These are phyloP conservation scores for Penicillium chermesinum DNA, from an alignment of 495 filamentous ascomycete genomes.

Conservation along the genomic window DNA sequence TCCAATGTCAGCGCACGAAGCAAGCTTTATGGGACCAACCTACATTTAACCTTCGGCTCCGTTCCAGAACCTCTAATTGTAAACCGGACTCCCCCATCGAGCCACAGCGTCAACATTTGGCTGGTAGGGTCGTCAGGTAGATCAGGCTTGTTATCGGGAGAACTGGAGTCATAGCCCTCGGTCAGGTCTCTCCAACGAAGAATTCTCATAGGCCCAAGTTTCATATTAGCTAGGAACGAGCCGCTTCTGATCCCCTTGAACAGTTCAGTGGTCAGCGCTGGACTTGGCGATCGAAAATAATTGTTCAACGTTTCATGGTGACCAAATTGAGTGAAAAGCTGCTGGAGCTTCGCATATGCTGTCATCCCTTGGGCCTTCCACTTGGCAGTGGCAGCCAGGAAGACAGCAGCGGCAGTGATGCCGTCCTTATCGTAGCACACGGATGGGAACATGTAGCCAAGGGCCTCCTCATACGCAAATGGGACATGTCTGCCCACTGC, in stretches of 20 bases:
- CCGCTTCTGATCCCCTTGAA: conserved; percentile 53
- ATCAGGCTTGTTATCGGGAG: conserved; percentile 47
- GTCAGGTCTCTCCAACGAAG: conserved; percentile 66
- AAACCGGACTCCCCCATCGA: conserved; percentile 55
- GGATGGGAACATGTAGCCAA: conserved; percentile 68
- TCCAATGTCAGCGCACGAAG: conserved; percentile 2
- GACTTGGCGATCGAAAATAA: conserved; percentile 59
- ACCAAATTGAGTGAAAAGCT: conserved; percentile 57
- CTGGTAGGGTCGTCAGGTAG: conserved; percentile 54
- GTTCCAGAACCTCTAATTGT: conserved; percentile 66
- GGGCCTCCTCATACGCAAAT: conserved; percentile 68
- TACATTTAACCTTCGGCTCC: conserved; percentile 64
- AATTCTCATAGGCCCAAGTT: conserved; percentile 49
- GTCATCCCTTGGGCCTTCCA: conserved; percentile 53
- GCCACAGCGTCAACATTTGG: conserved; percentile 69
- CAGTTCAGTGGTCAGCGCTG: conserved; percentile 45
- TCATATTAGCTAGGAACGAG: conserved; percentile 35
- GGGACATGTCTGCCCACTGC: conserved; percentile 45
- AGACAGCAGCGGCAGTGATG: conserved; percentile 60
- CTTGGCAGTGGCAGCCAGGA: conserved; percentile 51
- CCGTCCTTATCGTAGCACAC: conserved; percentile 69
- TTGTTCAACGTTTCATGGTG: conserved; percentile 64
- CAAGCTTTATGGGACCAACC: conserved; percentile 11
- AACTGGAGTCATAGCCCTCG: conserved; percentile 56
- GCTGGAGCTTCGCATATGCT: conserved; percentile 54